Conservation (phyloP, 495 filamentous ascomycete species). For the Podospora pseudopauciseta region DNA sequence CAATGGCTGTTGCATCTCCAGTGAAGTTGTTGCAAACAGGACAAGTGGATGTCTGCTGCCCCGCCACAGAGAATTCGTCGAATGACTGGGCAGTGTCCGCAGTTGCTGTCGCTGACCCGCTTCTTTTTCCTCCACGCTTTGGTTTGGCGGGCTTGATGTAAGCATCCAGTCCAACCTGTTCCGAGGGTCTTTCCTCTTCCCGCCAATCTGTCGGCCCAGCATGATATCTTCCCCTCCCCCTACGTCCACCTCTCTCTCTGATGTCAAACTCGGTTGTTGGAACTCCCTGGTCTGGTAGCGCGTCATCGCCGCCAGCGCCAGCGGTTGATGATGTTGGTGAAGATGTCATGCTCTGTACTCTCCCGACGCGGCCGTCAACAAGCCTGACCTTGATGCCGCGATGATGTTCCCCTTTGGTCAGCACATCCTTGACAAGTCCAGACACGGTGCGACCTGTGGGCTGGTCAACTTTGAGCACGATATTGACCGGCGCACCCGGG, state of each 20-base stretch:
- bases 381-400: conserved; percentile 73
- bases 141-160: conserved; percentile 44
- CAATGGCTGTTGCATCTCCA: conserved; percentile 57
- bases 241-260: conserved; percentile 12
- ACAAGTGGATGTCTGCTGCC: conserved; percentile 39
- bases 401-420: conserved; percentile 69
- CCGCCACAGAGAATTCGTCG: conserved; percentile 11
- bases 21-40: conserved; percentile 58
- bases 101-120: conserved; percentile 11
- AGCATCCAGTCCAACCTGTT: conserved; percentile 36
- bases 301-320: background rate
- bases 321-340: background rate
- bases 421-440: conserved; percentile 56
- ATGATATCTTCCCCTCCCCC: background rate
- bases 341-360: conserved; percentile 57
- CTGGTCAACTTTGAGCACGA: conserved; percentile 69
- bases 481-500: conserved; percentile 59
- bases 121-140: conserved; percentile 27
- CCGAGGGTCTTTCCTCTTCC: background rate
- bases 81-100: conserved; percentile 3
- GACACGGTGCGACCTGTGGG: conserved; percentile 62
- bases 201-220: background rate
- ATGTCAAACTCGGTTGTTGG: conserved; percentile 13
- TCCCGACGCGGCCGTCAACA: conserved; percentile 61
- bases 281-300: conserved; percentile 1